phyloP scores from a whole-genome alignment of 208 protist genomes.

The Entamoeba invadens region DNA sequence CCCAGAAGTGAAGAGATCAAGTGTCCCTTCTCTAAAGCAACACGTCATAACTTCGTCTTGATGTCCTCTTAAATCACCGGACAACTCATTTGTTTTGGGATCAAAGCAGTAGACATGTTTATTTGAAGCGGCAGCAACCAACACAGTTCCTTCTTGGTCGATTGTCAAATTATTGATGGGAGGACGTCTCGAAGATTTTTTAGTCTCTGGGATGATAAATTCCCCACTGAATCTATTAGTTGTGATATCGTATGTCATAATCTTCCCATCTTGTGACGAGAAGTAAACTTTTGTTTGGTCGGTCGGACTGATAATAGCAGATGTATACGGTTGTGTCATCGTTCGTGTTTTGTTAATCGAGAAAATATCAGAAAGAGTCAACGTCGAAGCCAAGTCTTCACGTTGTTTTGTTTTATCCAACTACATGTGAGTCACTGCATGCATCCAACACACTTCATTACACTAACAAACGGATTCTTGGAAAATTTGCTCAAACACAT shows the following conservation, averaged over 20 bases:
- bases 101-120: neutral
- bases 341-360: neutral
- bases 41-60: neutral
- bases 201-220: neutral
- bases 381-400: too few relatives aligned
- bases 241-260: neutral
- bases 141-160: neutral
- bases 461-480: neutral
- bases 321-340: neutral
- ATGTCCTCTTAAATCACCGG: neutral
- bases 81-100: neutral
- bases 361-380: too few relatives aligned
- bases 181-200: neutral
- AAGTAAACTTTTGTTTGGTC: neutral
- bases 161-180: neutral
- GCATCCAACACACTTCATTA: too few relatives aligned
- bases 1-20: neutral
- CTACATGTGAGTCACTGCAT: too few relatives aligned
- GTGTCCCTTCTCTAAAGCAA: neutral
- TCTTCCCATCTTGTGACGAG: neutral
- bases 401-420: too few relatives aligned
- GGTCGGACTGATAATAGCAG: neutral
- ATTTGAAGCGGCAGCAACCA: neutral
- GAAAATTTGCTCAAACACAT: neutral
- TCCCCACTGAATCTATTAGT: neutral